Percentiles rank a stretch among this genome's conserved stretches.
phyloP scores from a whole-genome alignment of 768 basidiomycete genomes.

The Lentinula lateritia region DNA sequence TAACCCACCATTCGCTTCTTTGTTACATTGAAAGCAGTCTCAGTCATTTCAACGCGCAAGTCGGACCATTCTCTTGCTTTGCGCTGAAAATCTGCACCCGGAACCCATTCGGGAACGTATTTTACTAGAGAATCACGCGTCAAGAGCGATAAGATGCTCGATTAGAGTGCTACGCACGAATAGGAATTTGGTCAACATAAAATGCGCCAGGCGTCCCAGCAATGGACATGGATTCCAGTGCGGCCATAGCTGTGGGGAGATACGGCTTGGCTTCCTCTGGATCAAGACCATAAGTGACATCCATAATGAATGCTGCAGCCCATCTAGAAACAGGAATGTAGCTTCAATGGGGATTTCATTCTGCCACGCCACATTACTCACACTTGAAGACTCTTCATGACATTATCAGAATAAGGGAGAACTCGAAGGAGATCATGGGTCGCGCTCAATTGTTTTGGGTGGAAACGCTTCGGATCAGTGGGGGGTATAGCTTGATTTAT shows the following conservation, averaged over 20 bases:
- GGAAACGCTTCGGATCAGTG: constrained; percentile 4
- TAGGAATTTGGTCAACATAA: constrained; percentile 32
- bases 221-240: constrained; percentile 10
- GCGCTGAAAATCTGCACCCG: constrained; percentile 34
- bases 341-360: too few relatives aligned
- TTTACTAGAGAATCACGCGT: constrained; percentile 20
- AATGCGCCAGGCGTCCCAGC: constrained; percentile 16
- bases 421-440: constrained; percentile 4
- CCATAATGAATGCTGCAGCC: constrained; percentile 19
- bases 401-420: background rate
- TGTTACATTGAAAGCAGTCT: constrained; percentile 24
- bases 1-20: constrained; percentile 21
- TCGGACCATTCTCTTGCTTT: constrained; percentile 29
- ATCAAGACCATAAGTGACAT: constrained; percentile 23
- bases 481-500: constrained; percentile 2
- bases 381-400: constrained; percentile 2
- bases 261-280: background rate
- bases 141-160: too few relatives aligned
- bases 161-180: constrained; percentile 10
- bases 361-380: background rate
- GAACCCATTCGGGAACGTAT: constrained; percentile 35
- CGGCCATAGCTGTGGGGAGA: constrained; percentile 9
- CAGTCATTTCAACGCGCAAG: constrained; percentile 23
- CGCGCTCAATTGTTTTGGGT: background rate
- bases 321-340: constrained; percentile 4